These are phyloP conservation scores for Phytomonas francai DNA, from an alignment of 208 protist genomes.

Conservation along the genomic window DNA sequence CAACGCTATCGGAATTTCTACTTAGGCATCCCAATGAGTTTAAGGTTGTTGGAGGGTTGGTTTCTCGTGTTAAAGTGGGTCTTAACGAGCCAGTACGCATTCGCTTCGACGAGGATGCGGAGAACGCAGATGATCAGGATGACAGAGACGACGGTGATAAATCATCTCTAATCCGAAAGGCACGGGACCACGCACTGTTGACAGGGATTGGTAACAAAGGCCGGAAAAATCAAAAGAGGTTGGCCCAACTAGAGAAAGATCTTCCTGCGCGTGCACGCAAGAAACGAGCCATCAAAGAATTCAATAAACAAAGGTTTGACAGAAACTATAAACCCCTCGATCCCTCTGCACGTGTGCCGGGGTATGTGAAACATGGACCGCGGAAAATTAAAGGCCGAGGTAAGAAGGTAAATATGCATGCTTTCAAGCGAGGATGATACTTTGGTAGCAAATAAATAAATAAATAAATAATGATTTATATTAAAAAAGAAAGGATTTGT, in stretches of 20 bases:
- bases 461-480: not conserved
- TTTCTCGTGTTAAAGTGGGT: conserved; percentile 55
- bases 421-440: not conserved
- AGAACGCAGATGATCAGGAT: conserved; percentile 27
- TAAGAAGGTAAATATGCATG: conserved; percentile 65
- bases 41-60: conserved; percentile 53
- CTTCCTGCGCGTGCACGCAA: conserved; percentile 57
- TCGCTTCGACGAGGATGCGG: conserved; percentile 58
- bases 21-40: conserved; percentile 56
- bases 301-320: conserved; percentile 73
- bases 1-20: conserved; percentile 65
- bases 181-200: conserved; percentile 56
- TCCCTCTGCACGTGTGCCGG: conserved; percentile 65
- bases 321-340: conserved; percentile 81
- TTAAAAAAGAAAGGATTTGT: not conserved
- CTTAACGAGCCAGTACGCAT: conserved; percentile 58
- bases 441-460: not conserved
- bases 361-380: conserved; percentile 66
- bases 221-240: conserved; percentile 13
- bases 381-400: conserved; percentile 77
- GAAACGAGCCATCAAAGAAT: conserved; percentile 45
- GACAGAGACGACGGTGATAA: conserved; percentile 35
- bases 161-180: conserved; percentile 21
- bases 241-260: conserved; percentile 21
- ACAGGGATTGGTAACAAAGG: conserved; percentile 29